Conservation (phyloP, 495 filamentous ascomycete genomes). For the Penicillium coffeae region DNA sequence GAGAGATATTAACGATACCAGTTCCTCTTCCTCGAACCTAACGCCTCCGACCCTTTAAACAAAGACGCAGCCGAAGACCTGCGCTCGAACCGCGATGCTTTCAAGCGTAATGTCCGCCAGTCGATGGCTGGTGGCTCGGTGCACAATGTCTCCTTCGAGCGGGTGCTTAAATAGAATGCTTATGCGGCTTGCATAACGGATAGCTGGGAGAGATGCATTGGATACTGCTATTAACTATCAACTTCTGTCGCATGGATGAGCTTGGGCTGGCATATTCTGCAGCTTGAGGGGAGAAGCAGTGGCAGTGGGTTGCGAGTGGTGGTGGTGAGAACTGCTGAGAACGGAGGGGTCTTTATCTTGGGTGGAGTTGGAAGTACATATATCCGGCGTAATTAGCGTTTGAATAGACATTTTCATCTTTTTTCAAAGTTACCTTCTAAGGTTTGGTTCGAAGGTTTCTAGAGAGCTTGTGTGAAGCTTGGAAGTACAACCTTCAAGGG, state of each 20-base stretch:
- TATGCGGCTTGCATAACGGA: not conserved
- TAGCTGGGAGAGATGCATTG: too few relatives aligned
- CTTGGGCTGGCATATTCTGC: too few relatives aligned
- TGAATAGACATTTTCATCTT: conserved; percentile 12
- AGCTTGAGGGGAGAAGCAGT: too few relatives aligned
- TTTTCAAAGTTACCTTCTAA: too few relatives aligned
- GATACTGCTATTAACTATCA: too few relatives aligned
- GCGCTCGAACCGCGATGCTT: conserved; percentile 72
- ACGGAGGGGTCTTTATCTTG: too few relatives aligned
- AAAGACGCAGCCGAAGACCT: conserved; percentile 96
- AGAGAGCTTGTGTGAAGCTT: too few relatives aligned
- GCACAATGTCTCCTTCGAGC: conserved; percentile 66
- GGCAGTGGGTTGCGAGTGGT: too few relatives aligned
- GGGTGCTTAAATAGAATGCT: conserved; percentile 52
- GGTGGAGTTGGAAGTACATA: conserved; percentile 23
- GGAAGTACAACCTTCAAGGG: too few relatives aligned
- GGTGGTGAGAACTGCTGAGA: too few relatives aligned
- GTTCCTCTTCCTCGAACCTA: conserved; percentile 97
- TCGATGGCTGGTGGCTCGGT: conserved; percentile 83
- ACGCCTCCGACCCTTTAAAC: conserved; percentile 94
- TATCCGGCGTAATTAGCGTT: conserved; percentile 27
- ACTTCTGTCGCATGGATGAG: too few relatives aligned
- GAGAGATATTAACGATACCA: conserved; percentile 29
- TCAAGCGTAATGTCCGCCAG: conserved; percentile 83
- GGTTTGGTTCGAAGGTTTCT: too few relatives aligned